These are phyloP conservation scores for Linnemannia elongata DNA, from an alignment of 192 early-diverging fungal species.

Conservation along the genomic window DNA sequence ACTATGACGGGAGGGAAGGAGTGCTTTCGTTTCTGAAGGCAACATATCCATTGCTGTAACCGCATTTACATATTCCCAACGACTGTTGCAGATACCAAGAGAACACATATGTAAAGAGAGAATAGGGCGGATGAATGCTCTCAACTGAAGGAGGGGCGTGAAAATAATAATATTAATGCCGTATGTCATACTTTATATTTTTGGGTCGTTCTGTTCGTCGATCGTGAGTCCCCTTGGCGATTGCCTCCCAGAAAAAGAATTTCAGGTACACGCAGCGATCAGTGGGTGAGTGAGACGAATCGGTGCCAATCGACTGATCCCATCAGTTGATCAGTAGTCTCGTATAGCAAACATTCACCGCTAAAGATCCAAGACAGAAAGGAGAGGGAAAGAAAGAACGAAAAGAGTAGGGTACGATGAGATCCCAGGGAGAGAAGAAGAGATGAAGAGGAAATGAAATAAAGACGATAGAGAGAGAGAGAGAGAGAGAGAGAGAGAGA, in stretches of 20 bases:
- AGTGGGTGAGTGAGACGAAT: neutral
- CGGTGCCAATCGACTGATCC: neutral
- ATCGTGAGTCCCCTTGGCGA: neutral
- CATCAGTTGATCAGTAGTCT: neutral
- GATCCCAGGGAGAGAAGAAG: too few relatives aligned
- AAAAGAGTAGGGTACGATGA: neutral
- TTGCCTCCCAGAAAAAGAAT: neutral
- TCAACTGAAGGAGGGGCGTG: conserved; percentile 4
- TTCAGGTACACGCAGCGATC: neutral
- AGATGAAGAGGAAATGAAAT: too few relatives aligned
- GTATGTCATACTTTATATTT: neutral
- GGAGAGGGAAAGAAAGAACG: neutral
- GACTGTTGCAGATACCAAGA: neutral
- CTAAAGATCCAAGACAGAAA: neutral
- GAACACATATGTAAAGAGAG: neutral
- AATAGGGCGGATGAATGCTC: neutral
- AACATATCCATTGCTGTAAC: neutral
- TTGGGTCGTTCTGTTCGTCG: neutral
- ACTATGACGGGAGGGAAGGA: neutral
- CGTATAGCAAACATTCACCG: neutral
- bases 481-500: too few relatives aligned
- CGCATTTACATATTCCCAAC: too few relatives aligned
- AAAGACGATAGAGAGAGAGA: too few relatives aligned
- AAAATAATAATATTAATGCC: neutral
- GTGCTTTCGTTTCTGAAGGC: neutral